Evolutionary conservation across 345 rosid species (phyloP).

Genomic region (Psidium friedrichsthalianum): DNA sequence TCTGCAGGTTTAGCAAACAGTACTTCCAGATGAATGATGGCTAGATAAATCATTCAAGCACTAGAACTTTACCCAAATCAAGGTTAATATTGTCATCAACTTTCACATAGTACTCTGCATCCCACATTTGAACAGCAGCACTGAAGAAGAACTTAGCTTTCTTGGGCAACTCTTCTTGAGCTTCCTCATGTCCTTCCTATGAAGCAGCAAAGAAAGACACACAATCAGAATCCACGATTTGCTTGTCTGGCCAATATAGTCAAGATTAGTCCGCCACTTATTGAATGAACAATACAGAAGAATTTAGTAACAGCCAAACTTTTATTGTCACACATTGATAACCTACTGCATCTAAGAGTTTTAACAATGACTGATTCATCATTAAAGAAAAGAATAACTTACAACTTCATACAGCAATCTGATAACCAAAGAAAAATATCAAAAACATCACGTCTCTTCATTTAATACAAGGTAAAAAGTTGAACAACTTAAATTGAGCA

Average conservation of each 20-base stretch:
- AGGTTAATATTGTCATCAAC: conserved; percentile 72
- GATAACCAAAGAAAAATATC: not conserved
- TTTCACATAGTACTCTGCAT: conserved; percentile 87
- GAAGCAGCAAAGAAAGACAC: not conserved
- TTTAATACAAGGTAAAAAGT: not conserved
- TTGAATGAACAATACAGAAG: not conserved
- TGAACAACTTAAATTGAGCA: not conserved
- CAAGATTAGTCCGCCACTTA: not conserved
- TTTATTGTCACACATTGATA: not conserved
- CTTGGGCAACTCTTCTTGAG: conserved; percentile 80
- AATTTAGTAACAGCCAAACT: not conserved
- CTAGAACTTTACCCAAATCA: conserved; percentile 54
- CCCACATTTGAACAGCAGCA: conserved; percentile 85
- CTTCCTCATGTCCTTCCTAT: conserved; percentile 96
- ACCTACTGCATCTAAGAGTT: not conserved
- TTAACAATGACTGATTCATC: not conserved
- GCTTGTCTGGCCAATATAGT: not conserved
- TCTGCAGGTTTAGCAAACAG: not conserved
- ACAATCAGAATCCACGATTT: not conserved
- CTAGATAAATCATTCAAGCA: not conserved
- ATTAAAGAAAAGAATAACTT: not conserved
- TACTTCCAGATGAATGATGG: not conserved
- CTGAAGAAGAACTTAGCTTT: conserved; percentile 82
- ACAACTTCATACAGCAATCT: not conserved
- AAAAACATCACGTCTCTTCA: not conserved